These are phyloP conservation scores for Solanum corneliomulleri DNA, from an alignment of 257 asterid species.

Conservation along the genomic window DNA sequence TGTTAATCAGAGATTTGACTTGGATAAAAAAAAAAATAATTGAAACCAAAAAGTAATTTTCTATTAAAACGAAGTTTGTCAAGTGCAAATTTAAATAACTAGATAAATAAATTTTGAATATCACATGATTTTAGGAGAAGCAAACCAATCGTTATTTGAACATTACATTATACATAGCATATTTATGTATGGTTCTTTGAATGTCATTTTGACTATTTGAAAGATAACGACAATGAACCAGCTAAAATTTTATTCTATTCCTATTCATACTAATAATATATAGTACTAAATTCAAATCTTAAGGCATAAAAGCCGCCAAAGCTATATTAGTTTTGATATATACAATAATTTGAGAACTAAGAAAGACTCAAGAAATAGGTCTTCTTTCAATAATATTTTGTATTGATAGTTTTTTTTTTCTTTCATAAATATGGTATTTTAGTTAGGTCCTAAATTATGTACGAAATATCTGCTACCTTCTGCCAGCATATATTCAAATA, in stretches of 20 bases:
- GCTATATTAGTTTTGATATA: not conserved
- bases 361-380: not conserved
- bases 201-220: not conserved
- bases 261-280: too few species aligned
- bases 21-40: not conserved
- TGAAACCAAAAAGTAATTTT: not conserved
- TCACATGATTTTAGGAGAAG: not conserved
- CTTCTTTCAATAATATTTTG: not conserved
- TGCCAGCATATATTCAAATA: not conserved
- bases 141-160: not conserved
- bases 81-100: not conserved
- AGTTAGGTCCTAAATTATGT: not conserved
- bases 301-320: not conserved
- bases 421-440: not conserved
- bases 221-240: not conserved
- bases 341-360: too few species aligned
- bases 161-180: not conserved
- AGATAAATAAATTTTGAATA: not conserved
- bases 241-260: not conserved
- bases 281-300: not conserved
- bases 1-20: not conserved
- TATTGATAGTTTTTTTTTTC: not conserved
- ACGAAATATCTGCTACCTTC: not conserved
- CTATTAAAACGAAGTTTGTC: not conserved
- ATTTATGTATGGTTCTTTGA: not conserved